Evolutionary conservation across 441 rosid species (phyloP), one percentile per base, ranked within the genome.

Genomic region (Adansonia madagascariensis): DNA sequence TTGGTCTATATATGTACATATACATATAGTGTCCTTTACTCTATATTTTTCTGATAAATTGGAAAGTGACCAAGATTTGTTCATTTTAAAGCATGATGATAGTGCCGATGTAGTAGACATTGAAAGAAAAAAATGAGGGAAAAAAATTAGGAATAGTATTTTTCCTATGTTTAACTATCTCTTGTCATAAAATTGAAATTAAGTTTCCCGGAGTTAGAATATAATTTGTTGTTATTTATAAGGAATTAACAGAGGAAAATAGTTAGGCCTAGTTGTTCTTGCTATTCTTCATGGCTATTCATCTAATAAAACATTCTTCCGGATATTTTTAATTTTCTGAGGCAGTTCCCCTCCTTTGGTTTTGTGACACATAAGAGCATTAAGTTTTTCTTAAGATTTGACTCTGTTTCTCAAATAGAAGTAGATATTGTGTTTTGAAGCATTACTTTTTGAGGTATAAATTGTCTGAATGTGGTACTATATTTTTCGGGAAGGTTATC

Each of bases 21-120:
- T 41, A 41, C 8, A 27, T 60, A 12, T 46, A 6, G 46, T 44
- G 39, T 71, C 61, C 12, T 35, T 52, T 22, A 8, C n/a, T 14
- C 6, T 49, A 20, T 17, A 9, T 27, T 7, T 70, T 71, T 53
- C 15, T 55, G 18, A 31, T 31, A 11, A 52, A 31, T 20, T 20
- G 31, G 24, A 27, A 57, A 41, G 18, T 18, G 53, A 11, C 17
- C 66, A 6, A 14, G 2, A 72, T 18, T 73, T 43, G 2, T 43
- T 73, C 14, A 52, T 35, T 50, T 50, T 57, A 75, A 49, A 52
- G 50, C 44, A 62, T 17, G 39, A 49, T 61, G 55, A 68, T 43
- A 63, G 39, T 20, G 18, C 64, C 12, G 50, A 17, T 79, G n/a
- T 46, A 57, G 5, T 1, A 59, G n/a, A 44, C 53, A 18, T 18